phyloP scores from a whole-genome alignment of 2,329 filamentous ascomycete species.

The Stagonosporopsis chrysanthemi region DNA sequence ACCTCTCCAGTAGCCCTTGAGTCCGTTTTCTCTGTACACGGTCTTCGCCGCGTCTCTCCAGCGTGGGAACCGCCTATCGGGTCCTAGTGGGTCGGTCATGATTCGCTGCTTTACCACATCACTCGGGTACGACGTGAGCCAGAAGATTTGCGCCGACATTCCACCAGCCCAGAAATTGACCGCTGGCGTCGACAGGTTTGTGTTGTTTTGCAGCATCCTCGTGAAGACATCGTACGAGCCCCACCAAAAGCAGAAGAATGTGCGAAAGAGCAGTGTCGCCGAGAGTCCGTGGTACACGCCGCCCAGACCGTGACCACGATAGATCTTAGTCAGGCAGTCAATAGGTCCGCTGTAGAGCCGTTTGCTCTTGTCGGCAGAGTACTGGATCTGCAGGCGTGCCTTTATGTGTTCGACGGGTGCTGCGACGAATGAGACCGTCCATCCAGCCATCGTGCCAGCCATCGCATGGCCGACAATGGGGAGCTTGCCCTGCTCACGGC shows the following conservation, averaged over 20 bases:
- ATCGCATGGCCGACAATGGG: slow-evolving; percentile 84
- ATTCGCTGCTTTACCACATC: slow-evolving; percentile 96
- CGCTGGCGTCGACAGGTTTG: slow-evolving; percentile 74
- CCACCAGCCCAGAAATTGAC: slow-evolving; percentile 99
- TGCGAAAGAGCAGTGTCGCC: slow-evolving; percentile 86
- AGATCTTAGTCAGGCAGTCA: slow-evolving; percentile 75
- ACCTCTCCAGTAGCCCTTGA: slow-evolving; percentile 85
- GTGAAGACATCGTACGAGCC: slow-evolving; percentile 89
- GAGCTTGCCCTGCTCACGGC: slow-evolving; percentile 59
- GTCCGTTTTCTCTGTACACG: slow-evolving; percentile 79
- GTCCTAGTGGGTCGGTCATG: slow-evolving; percentile 90
- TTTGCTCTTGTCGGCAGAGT: slow-evolving; percentile 78
- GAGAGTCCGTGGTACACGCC: slow-evolving; percentile 87
- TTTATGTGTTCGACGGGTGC: slow-evolving; percentile 72
- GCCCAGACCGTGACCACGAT: slow-evolving; percentile 69
- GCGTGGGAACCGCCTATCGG: slow-evolving; percentile 66
- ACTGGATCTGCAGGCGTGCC: slow-evolving; percentile 82
- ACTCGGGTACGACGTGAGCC: slow-evolving; percentile 88
- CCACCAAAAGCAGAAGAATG: slow-evolving; percentile 99
- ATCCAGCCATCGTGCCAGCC: slow-evolving; percentile 85
- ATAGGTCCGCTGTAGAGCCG: slow-evolving; percentile 86
- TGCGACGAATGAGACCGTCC: slow-evolving; percentile 81
- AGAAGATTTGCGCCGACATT: slow-evolving; percentile 91
- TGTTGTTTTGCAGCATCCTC: slow-evolving; percentile 69
- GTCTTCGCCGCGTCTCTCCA: slow-evolving; percentile 83